These are phyloP conservation scores for Neurospora africana DNA, from an alignment of 495 filamentous ascomycete genomes.

Conservation along the genomic window DNA sequence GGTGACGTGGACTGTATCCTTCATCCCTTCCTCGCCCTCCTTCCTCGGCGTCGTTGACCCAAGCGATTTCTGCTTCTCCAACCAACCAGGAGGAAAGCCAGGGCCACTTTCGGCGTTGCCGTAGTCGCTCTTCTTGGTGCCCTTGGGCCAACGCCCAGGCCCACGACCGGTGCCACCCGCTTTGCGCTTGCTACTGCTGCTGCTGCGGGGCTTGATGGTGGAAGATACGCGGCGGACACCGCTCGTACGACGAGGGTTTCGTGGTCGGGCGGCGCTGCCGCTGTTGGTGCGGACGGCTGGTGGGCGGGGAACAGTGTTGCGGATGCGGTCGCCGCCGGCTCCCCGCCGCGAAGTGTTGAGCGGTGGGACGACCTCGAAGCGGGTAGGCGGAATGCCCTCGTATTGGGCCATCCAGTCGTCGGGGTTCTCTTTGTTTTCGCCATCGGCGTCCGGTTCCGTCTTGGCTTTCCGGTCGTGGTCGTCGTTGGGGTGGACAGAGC, in stretches of 20 bases:
- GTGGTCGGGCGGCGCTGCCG: constrained; percentile 14
- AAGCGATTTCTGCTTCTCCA: constrained; percentile 22
- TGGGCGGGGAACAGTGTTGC: constrained; percentile 22
- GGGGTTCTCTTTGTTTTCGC: constrained; percentile 21
- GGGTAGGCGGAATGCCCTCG: constrained; percentile 56
- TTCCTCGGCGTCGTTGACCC: constrained; percentile 10
- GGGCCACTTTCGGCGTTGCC: constrained; percentile 46
- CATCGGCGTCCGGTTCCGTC: constrained; percentile 20
- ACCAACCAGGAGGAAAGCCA: constrained; percentile 40
- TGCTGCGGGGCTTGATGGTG: constrained; percentile 19
- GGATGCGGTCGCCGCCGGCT: constrained; percentile 18
- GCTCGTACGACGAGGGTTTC: constrained; percentile 14
- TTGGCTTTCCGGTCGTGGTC: constrained; percentile 20
- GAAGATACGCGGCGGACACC: constrained; percentile 14
- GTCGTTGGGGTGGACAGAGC: constrained; percentile 9
- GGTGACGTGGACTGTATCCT: constrained; percentile 3
- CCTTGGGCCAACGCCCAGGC: constrained; percentile 43
- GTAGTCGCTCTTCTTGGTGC: constrained; percentile 47
- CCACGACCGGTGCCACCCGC: constrained; percentile 43
- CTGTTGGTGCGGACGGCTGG: constrained; percentile 17
- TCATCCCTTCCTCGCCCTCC: constrained; percentile 1
- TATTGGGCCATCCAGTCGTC: constrained; percentile 31
- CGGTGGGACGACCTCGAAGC: constrained; percentile 80
- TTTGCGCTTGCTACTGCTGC: constrained; percentile 29
- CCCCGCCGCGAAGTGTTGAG: constrained; percentile 31